Conservation (phyloP, 345 rosid species). For the Bretschneidera sinensis region DNA sequence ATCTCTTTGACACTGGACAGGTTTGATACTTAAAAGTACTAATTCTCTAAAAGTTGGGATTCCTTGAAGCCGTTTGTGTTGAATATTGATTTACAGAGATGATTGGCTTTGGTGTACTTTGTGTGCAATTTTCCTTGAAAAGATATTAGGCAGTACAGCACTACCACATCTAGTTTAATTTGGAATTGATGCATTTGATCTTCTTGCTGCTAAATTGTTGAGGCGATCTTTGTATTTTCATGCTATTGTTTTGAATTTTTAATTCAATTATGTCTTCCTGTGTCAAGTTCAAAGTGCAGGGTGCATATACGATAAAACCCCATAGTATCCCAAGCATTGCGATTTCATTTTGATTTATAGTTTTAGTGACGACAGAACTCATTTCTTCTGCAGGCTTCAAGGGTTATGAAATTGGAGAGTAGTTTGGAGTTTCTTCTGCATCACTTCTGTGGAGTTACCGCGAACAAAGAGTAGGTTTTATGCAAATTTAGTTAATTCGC, state of each 20-base stretch:
- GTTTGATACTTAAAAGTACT: slow-evolving; percentile 29
- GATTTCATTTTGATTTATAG: background rate
- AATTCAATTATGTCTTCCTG: background rate
- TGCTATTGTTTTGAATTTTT: background rate
- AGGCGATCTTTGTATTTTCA: background rate
- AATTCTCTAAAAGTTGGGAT: background rate
- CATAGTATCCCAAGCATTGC: background rate
- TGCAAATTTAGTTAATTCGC: slow-evolving; percentile 4
- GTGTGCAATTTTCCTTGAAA: slow-evolving; percentile 2
- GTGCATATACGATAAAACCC: too few species aligned
- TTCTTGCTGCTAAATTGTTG: too few species aligned
- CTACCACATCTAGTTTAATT: background rate
- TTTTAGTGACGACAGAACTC: background rate
- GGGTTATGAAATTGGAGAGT: slow-evolving; percentile 81
- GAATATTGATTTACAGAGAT: too few species aligned
- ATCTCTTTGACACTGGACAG: slow-evolving; percentile 98
- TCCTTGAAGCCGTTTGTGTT: background rate
- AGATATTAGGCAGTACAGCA: background rate
- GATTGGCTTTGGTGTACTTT: background rate
- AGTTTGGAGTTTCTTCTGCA: slow-evolving; percentile 82
- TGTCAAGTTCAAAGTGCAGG: too few species aligned
- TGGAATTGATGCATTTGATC: background rate
- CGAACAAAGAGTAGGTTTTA: slow-evolving; percentile 73
- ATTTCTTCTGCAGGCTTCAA: slow-evolving; percentile 58
- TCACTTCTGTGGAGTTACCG: slow-evolving; percentile 70